Conservation (phyloP, 345 rosid genomes). For the Murraya koenigii region DNA sequence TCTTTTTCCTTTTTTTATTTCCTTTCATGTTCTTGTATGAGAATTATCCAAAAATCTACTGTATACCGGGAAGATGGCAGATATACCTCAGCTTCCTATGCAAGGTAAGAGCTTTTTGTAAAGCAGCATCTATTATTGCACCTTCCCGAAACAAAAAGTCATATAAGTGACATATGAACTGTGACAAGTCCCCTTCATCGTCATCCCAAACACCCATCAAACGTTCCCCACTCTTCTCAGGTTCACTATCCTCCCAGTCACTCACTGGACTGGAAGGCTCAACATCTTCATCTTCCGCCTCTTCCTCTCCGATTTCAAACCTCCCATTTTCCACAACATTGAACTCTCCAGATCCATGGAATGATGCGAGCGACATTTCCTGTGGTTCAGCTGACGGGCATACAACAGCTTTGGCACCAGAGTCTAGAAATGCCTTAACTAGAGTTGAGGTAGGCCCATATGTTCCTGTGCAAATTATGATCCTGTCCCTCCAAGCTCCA, state of each 20-base stretch:
- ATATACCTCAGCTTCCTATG: constrained; percentile 66
- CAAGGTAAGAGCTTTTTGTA: constrained; percentile 66
- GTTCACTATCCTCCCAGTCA: constrained; percentile 96
- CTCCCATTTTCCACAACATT: constrained; percentile 54
- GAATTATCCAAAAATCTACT: constrained; percentile 20
- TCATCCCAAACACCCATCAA: constrained; percentile 63
- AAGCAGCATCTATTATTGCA: constrained; percentile 60
- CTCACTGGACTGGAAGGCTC: constrained; percentile 67
- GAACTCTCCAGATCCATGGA: constrained; percentile 51
- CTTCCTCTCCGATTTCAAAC: constrained; percentile 97
- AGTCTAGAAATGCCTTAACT: constrained; percentile 65
- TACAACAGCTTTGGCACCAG: constrained; percentile 87
- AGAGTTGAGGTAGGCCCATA: constrained; percentile 69
- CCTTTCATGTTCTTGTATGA: not conserved
- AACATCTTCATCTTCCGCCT: constrained; percentile 65
- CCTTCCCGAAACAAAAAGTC: constrained; percentile 71
- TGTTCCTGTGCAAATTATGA: constrained; percentile 80
- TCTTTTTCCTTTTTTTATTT: not conserved
- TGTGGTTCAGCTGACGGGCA: constrained; percentile 71
- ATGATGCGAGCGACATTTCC: constrained; percentile 48
- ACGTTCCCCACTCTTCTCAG: constrained; percentile 42
- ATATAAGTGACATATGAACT: constrained; percentile 67
- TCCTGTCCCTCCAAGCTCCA: constrained; percentile 98
- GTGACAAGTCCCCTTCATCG: constrained; percentile 69
- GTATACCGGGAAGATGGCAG: constrained; percentile 72